These are phyloP conservation scores for Botryotinia narcissicola DNA, from an alignment of 2,329 filamentous ascomycete genomes.

Conservation along the genomic window DNA sequence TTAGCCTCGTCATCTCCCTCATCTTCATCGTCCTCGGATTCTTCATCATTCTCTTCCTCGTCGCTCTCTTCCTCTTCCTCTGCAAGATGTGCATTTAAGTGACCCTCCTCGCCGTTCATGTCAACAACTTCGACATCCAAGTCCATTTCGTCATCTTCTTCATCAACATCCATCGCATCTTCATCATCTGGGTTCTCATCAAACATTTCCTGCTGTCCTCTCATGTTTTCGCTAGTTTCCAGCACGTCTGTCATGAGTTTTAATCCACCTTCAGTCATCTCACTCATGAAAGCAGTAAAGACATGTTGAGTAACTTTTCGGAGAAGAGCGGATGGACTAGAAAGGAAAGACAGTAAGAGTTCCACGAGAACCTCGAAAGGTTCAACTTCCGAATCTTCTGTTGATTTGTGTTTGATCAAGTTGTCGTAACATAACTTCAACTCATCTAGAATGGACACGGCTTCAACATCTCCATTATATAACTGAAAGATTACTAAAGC, in stretches of 20 bases:
- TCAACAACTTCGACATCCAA: constrained; percentile 52
- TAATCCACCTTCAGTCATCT: constrained; percentile 71
- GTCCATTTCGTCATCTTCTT: constrained; percentile 41
- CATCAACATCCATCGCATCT: constrained; percentile 44
- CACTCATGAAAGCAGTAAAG: constrained; percentile 75
- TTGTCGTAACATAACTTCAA: constrained; percentile 73
- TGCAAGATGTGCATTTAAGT: constrained; percentile 40
- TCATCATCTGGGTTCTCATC: constrained; percentile 63
- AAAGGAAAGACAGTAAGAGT: constrained; percentile 84
- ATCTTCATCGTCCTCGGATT: constrained; percentile 41
- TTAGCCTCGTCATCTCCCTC: constrained; percentile 42
- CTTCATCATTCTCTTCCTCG: constrained; percentile 43
- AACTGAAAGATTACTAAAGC: constrained; percentile 82
- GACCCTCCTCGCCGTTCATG: constrained; percentile 45
- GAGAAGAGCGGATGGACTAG: constrained; percentile 79
- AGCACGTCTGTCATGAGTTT: constrained; percentile 66
- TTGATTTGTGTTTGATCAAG: constrained; percentile 47
- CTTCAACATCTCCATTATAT: constrained; percentile 86
- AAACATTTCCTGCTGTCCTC: constrained; percentile 85
- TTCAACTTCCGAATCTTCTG: constrained; percentile 52
- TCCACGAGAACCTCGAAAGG: constrained; percentile 76
- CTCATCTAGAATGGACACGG: constrained; percentile 77
- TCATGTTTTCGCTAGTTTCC: constrained; percentile 72
- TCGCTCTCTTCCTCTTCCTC: constrained; percentile 47
- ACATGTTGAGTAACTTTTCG: constrained; percentile 84